Evolutionary conservation across 331 rosid species (phyloP).

Genomic region (Malus hybrid): DNA sequence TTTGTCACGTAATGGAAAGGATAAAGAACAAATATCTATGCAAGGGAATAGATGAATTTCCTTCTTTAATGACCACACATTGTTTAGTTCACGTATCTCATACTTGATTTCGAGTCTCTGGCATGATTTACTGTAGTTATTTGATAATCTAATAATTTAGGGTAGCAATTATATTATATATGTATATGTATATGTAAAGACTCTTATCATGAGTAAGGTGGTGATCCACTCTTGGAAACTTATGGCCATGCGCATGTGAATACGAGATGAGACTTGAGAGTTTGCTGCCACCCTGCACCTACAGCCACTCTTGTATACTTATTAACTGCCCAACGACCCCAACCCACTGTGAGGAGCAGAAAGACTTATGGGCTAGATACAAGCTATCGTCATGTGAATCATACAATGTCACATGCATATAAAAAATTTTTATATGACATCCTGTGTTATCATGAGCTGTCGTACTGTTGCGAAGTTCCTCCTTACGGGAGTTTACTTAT

Average conservation of each 20-base stretch:
- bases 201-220: background rate
- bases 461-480: too few relatives aligned
- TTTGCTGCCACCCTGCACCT: background rate
- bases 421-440: background rate
- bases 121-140: background rate
- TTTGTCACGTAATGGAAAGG: background rate
- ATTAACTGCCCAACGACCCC: background rate
- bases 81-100: background rate
- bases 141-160: background rate
- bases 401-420: background rate
- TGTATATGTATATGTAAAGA: background rate
- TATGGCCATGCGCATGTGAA: background rate
- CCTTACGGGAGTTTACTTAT: too few relatives aligned
- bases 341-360: background rate
- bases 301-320: background rate
- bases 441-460: background rate
- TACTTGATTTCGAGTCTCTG: background rate
- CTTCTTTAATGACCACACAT: background rate
- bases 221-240: conserved; percentile 6
- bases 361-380: too few relatives aligned
- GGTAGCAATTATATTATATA: background rate
- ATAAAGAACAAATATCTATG: too few relatives aligned
- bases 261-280: background rate
- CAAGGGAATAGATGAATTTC: too few relatives aligned
- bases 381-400: background rate